These are phyloP conservation scores for Exserohilum rostratum DNA, from an alignment of 2,329 filamentous ascomycete genomes.

Conservation along the genomic window DNA sequence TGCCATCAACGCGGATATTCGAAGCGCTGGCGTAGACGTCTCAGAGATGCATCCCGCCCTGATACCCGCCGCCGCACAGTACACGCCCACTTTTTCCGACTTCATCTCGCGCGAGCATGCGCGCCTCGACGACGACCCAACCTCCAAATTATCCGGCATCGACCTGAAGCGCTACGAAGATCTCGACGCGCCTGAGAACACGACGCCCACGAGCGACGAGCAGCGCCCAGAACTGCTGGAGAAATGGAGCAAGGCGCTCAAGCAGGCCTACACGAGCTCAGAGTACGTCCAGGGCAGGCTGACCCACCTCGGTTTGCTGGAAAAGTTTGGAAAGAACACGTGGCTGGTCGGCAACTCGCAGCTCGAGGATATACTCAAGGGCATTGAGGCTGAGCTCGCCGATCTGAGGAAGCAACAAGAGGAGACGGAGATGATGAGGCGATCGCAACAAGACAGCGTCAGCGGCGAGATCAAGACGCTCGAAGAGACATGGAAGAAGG, in stretches of 20 bases:
- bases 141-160: slow-evolving; percentile 63
- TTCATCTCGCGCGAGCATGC: slow-evolving; percentile 71
- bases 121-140: slow-evolving; percentile 64
- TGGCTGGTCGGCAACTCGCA: slow-evolving; percentile 88
- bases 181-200: slow-evolving; percentile 63
- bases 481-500: slow-evolving; percentile 79
- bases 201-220: slow-evolving; percentile 46
- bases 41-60: slow-evolving; percentile 64
- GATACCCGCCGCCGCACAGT: slow-evolving; percentile 54
- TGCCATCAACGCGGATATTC: slow-evolving; percentile 69
- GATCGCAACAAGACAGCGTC: slow-evolving; percentile 71
- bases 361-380: slow-evolving; percentile 72
- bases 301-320: slow-evolving; percentile 73
- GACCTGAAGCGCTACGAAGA: slow-evolving; percentile 85
- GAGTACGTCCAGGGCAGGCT: slow-evolving; percentile 63
- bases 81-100: slow-evolving; percentile 65
- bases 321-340: slow-evolving; percentile 82
- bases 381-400: slow-evolving; percentile 76
- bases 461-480: slow-evolving; percentile 74
- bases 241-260: slow-evolving; percentile 59
- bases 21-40: slow-evolving; percentile 49
- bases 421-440: slow-evolving; percentile 71
- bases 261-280: slow-evolving; percentile 63
- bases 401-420: slow-evolving; percentile 73
- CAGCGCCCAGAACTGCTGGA: slow-evolving; percentile 47